These are phyloP conservation scores for Colletotrichum chlorophyti DNA, from an alignment of 2,329 filamentous ascomycete species.

Conservation along the genomic window DNA sequence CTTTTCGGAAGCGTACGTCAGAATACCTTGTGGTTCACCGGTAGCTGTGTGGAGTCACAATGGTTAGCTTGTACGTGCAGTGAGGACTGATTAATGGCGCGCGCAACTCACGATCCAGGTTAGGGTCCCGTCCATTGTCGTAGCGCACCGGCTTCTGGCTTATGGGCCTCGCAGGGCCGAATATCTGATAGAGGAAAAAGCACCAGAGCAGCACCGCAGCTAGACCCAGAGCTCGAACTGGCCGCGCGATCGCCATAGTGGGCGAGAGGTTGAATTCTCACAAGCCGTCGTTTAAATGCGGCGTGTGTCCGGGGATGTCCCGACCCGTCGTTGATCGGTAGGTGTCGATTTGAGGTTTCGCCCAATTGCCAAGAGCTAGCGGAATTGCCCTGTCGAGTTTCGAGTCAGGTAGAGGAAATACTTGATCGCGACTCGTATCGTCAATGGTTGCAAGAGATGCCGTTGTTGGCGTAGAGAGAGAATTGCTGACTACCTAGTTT, in stretches of 20 bases:
- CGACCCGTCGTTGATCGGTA: slow-evolving; percentile 1
- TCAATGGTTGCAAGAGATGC: slow-evolving; percentile 11
- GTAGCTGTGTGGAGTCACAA: slow-evolving; percentile 65
- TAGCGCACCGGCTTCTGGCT: slow-evolving; percentile 39
- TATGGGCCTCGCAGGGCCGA: slow-evolving; percentile 59
- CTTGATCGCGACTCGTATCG: slow-evolving; percentile 23
- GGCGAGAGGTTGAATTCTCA: slow-evolving; percentile 7
- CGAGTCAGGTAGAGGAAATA: background rate
- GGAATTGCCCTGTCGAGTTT: slow-evolving; percentile 20
- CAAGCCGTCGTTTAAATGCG: background rate
- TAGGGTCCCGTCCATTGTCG: slow-evolving; percentile 70
- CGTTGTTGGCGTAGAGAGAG: slow-evolving; percentile 11
- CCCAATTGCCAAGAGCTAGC: slow-evolving; percentile 11
- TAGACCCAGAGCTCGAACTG: slow-evolving; percentile 80
- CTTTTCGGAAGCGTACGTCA: slow-evolving; percentile 76
- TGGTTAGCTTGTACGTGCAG: slow-evolving; percentile 1
- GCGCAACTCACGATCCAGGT: slow-evolving; percentile 76
- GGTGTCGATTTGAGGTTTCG: slow-evolving; percentile 4
- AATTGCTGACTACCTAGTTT: slow-evolving; percentile 1
- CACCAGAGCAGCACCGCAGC: slow-evolving; percentile 76
- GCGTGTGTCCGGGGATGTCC: background rate
- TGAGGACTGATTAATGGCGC: background rate
- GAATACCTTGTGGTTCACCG: slow-evolving; percentile 78
- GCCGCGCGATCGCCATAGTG: slow-evolving; percentile 84
- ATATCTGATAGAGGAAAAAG: slow-evolving; percentile 80